Conservation (phyloP, 805 yeast species). For the Yarrowia porcina region DNA sequence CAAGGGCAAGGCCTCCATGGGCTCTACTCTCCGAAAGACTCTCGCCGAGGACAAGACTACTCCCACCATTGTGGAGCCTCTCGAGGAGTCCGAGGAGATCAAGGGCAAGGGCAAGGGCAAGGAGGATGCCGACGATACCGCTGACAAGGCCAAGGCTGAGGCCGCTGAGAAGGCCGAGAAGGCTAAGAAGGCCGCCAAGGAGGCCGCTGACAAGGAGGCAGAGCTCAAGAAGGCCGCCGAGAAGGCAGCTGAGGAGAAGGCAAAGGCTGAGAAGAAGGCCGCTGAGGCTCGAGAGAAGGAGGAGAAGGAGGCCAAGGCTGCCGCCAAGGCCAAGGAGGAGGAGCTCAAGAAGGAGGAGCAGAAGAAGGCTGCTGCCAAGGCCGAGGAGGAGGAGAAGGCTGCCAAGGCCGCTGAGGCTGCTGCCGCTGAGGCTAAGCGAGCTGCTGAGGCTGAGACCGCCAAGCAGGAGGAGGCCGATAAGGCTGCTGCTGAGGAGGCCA, state of each 20-base stretch:
- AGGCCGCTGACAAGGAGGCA: constrained; percentile 23
- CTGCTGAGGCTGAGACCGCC: constrained; percentile 5
- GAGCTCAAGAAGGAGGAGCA: constrained; percentile 11
- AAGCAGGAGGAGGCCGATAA: constrained; percentile 14
- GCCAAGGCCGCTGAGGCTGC: constrained; percentile 6
- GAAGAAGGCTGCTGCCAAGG: constrained; percentile 4
- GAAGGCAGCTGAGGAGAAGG: constrained; percentile 14
- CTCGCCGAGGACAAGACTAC: constrained; percentile 9
- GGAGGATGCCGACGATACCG: constrained; percentile 24
- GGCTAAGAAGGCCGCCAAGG: constrained; percentile 6
- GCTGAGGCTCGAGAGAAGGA: background rate
- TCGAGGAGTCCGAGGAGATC: constrained; percentile 12
- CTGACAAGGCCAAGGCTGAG: constrained; percentile 28
- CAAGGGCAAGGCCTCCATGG: constrained; percentile 22
- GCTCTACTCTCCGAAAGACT: constrained; percentile 12
- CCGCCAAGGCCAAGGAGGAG: constrained; percentile 3
- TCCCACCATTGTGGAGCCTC: background rate
- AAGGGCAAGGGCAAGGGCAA: constrained; percentile 24
- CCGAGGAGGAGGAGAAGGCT: constrained; percentile 7
- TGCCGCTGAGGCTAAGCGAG: constrained; percentile 11
- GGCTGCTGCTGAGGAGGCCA: constrained; percentile 3
- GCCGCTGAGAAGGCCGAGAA: background rate
- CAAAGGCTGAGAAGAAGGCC: constrained; percentile 7
- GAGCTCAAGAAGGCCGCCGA: constrained; percentile 2
- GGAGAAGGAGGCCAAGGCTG: constrained; percentile 3